phyloP scores from a whole-genome alignment of 257 asterid genomes.

The Nicotiana attenuata region DNA sequence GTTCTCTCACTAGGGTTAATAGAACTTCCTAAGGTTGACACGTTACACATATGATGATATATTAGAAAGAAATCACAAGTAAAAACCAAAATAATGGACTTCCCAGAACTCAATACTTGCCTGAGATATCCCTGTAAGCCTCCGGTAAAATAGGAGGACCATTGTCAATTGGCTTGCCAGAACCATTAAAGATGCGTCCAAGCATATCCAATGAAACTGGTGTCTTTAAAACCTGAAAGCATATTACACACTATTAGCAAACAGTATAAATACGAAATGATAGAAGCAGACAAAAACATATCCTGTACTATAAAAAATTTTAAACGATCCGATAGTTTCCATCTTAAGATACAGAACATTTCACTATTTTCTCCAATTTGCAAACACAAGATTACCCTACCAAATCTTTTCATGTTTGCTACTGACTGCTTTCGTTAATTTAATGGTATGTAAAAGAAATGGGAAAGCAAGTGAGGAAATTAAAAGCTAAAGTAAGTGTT shows the following conservation, averaged over 20 bases:
- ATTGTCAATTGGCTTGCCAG: constrained; percentile 86
- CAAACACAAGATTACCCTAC: background rate
- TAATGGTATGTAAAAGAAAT: background rate
- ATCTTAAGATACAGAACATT: background rate
- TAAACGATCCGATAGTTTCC: background rate
- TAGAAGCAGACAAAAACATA: background rate
- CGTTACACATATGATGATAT: background rate
- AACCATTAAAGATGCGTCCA: constrained; percentile 49
- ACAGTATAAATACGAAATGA: background rate
- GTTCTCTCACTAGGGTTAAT: constrained; percentile 99
- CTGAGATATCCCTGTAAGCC: constrained; percentile 98
- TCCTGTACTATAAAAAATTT: background rate
- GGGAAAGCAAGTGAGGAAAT: background rate
- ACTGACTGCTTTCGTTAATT: background rate
- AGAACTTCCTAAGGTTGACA: constrained; percentile 70
- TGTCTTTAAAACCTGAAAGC: constrained; percentile 38
- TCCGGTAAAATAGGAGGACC: constrained; percentile 98
- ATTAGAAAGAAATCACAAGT: background rate
- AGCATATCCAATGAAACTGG: constrained; percentile 52
- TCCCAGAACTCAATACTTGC: constrained; percentile 35
- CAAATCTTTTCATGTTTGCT: background rate
- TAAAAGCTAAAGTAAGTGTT: background rate
- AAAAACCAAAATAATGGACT: background rate
- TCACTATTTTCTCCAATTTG: background rate
- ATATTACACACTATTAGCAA: background rate